These are phyloP conservation scores for Royoungia palumana DNA, from an alignment of 768 basidiomycete species.

Conservation along the genomic window DNA sequence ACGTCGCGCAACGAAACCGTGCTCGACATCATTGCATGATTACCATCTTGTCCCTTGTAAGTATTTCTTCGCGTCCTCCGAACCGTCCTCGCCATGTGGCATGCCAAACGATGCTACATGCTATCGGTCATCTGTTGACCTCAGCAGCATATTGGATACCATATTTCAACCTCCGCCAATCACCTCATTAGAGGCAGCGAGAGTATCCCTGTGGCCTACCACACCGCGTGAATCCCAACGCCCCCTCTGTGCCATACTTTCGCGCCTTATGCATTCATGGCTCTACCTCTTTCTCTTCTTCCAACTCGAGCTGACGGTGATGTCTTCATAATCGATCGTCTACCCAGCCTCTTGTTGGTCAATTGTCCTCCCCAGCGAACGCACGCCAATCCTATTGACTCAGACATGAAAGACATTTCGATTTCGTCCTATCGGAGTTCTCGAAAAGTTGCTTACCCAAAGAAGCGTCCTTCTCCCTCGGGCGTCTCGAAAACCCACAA, in stretches of 20 bases:
- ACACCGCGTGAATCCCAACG: not conserved
- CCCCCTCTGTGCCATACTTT: not conserved
- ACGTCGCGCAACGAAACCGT: conserved; percentile 40
- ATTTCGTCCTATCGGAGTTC: conserved; percentile 55
- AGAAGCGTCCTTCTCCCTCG: conserved; percentile 82
- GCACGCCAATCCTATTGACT: conserved; percentile 20
- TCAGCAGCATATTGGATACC: conserved; percentile 7
- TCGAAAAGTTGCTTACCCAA: conserved; percentile 69
- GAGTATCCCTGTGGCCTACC: not conserved
- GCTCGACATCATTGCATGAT: conserved; percentile 40
- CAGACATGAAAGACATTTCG: conserved; percentile 78
- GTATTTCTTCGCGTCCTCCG: conserved; percentile 18
- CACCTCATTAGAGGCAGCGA: not conserved
- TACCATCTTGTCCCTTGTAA: conserved; percentile 36
- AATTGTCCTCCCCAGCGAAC: conserved; percentile 41
- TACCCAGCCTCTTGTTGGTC: conserved; percentile 43
- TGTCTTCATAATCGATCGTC: conserved; percentile 19
- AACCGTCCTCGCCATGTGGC: conserved; percentile 1
- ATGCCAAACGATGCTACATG: conserved; percentile 1
- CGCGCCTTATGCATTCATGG: conserved; percentile 5
- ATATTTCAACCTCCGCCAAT: conserved; percentile 11
- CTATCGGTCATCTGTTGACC: not conserved
- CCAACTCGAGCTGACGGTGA: conserved; percentile 20
- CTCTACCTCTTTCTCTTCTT: conserved; percentile 1
- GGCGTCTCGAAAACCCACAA: conserved; percentile 70